Conservation (phyloP, 192 early-diverging fungal species). For the Radiomyces spectabilis region DNA sequence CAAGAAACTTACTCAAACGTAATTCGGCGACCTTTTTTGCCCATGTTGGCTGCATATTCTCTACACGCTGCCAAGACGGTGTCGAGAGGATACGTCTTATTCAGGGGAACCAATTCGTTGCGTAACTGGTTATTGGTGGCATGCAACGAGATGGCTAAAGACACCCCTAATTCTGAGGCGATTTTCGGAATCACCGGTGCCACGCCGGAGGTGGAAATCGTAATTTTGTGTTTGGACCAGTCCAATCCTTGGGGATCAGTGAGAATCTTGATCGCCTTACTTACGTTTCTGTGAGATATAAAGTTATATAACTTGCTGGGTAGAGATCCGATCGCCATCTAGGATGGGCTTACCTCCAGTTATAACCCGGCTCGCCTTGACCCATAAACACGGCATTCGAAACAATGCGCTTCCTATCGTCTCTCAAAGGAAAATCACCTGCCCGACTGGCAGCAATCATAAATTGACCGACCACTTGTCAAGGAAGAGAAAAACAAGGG, state of each 20-base stretch:
- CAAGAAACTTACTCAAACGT: constrained; percentile 68
- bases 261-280: constrained; percentile 47
- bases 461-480: constrained; percentile 52
- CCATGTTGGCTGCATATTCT: constrained; percentile 47
- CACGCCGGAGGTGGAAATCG: constrained; percentile 78
- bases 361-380: constrained; percentile 85
- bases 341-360: constrained; percentile 50
- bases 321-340: constrained; percentile 6
- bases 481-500: not conserved
- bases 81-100: constrained; percentile 72
- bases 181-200: constrained; percentile 75
- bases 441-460: constrained; percentile 53
- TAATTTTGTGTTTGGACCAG: constrained; percentile 70
- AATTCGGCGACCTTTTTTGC: constrained; percentile 54
- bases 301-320: not conserved
- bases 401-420: constrained; percentile 38
- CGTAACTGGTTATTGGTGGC: constrained; percentile 72
- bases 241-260: constrained; percentile 51
- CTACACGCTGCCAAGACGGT: constrained; percentile 64
- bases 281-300: constrained; percentile 37
- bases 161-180: constrained; percentile 58
- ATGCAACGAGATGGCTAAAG: constrained; percentile 80
- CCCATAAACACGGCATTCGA: constrained; percentile 93
- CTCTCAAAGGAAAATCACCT: constrained; percentile 52
- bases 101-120: constrained; percentile 75